Conservation (phyloP, 225 moss, liverwort and hornwort species). For the Asterella californica region DNA sequence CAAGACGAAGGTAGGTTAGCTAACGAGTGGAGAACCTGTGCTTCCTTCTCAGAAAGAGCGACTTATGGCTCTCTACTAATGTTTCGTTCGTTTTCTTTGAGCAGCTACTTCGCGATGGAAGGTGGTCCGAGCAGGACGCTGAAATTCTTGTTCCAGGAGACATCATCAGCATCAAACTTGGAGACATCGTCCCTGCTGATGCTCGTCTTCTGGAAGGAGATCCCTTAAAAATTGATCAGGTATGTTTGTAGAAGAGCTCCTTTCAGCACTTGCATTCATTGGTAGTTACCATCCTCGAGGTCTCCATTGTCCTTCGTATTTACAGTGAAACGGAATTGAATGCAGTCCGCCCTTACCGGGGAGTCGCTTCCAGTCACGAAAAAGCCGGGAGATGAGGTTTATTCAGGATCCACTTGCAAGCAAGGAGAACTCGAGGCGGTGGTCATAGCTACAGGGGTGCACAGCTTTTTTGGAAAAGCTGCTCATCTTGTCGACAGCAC, state of each 20-base stretch:
- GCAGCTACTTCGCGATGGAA: conserved; percentile 36
- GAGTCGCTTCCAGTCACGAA: conserved; percentile 34
- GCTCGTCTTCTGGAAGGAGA: conserved; percentile 26
- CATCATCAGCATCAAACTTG: too few species aligned
- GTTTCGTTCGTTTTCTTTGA: too few species aligned
- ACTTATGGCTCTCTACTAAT: too few species aligned
- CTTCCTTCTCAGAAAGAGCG: background rate
- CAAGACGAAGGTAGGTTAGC: conserved; percentile 27
- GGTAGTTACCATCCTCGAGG: too few species aligned
- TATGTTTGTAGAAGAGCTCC: background rate
- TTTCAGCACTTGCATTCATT: too few species aligned
- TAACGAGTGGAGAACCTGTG: too few species aligned
- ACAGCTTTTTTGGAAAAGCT: conserved; percentile 83
- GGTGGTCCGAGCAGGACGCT: conserved; percentile 31
- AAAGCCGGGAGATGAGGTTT: conserved; percentile 34
- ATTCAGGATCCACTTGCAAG: conserved; percentile 35
- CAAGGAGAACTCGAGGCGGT: conserved; percentile 38
- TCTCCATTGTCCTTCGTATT: too few species aligned
- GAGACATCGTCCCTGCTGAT: conserved; percentile 34
- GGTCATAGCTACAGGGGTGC: conserved; percentile 52
- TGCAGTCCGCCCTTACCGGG: conserved; percentile 26
- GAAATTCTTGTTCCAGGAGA: conserved; percentile 27
- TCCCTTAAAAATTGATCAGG: conserved; percentile 37
- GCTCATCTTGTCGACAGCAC: conserved; percentile 80
- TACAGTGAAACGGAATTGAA: too few species aligned